Evolutionary conservation across 177 flowering plant genomes (phyloP).

Genomic region (Vitis hybrid): DNA sequence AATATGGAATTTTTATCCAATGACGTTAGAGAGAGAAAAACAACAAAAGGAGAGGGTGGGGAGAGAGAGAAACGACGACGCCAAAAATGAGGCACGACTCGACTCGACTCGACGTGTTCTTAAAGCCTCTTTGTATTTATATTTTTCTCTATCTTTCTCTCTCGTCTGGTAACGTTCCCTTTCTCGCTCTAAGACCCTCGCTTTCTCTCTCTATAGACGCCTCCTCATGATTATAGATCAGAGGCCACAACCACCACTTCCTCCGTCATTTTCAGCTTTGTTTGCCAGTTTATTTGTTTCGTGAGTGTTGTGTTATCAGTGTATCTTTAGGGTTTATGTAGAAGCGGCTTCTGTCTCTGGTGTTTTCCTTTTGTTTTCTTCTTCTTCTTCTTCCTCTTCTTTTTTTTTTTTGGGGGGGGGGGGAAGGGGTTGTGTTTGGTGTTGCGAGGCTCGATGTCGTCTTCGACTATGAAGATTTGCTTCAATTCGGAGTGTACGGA

Average conservation of each 20-base stretch:
- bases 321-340: slow-evolving; percentile 12
- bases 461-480: slow-evolving; percentile 40
- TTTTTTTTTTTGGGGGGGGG: too few relatives aligned
- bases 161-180: neutral
- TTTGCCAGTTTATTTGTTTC: neutral
- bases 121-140: slow-evolving; percentile 15
- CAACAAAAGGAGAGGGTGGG: neutral
- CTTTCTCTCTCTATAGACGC: neutral
- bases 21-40: slow-evolving; percentile 5
- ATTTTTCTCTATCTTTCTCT: neutral
- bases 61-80: slow-evolving; percentile 16
- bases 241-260: neutral
- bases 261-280: neutral
- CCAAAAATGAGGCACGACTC: slow-evolving; percentile 18
- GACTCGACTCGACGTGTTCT: slow-evolving; percentile 28
- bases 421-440: too few relatives aligned
- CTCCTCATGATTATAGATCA: slow-evolving; percentile 5
- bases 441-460: too few relatives aligned
- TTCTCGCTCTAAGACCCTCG: neutral
- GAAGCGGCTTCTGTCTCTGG: too few relatives aligned
- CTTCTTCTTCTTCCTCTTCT: too few relatives aligned
- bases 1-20: slow-evolving; percentile 5
- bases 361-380: neutral
- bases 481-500: slow-evolving; percentile 65
- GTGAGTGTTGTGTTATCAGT: neutral